A percentile compares a stretch with the other conserved stretches of the same genome.
phyloP scores from a whole-genome alignment of 768 basidiomycete species.

The Xerocomus brunneocitrinus region DNA sequence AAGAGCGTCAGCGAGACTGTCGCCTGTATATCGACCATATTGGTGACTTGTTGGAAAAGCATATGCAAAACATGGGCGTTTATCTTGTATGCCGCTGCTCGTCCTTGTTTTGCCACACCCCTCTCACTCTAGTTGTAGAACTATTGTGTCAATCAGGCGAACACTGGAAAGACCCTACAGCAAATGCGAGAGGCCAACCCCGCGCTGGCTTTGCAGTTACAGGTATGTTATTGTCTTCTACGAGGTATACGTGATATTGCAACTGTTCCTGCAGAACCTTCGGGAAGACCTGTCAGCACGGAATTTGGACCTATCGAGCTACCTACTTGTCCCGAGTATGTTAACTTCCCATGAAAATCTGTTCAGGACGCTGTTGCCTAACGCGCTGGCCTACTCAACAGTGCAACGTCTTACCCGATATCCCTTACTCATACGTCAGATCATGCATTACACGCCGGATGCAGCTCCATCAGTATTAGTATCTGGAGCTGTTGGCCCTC shows the following conservation, averaged over 20 bases:
- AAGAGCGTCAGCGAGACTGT: slow-evolving; percentile 87
- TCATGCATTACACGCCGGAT: slow-evolving; percentile 70
- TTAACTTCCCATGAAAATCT: neutral
- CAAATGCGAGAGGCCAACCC: slow-evolving; percentile 65
- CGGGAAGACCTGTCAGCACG: slow-evolving; percentile 74
- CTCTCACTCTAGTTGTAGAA: slow-evolving; percentile 40
- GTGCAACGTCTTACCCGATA: slow-evolving; percentile 97
- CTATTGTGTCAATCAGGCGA: slow-evolving; percentile 87
- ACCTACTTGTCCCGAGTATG: slow-evolving; percentile 86
- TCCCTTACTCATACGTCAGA: slow-evolving; percentile 83
- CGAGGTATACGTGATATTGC: neutral
- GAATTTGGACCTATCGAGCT: slow-evolving; percentile 86
- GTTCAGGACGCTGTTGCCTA: neutral
- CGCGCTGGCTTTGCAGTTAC: slow-evolving; percentile 59
- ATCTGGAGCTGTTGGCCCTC: neutral
- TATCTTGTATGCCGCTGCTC: slow-evolving; percentile 57
- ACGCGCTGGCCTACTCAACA: slow-evolving; percentile 24
- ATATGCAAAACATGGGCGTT: slow-evolving; percentile 72
- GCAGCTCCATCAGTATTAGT: slow-evolving; percentile 3
- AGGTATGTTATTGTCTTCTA: slow-evolving; percentile 39
- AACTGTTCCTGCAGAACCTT: slow-evolving; percentile 45
- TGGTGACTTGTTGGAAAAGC: slow-evolving; percentile 74
- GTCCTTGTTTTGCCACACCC: neutral
- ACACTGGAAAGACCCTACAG: slow-evolving; percentile 71
- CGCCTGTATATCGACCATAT: slow-evolving; percentile 88